Base-by-base conservation (phyloP, 805 yeast species). In the Sugiyamaella americana region DNA sequence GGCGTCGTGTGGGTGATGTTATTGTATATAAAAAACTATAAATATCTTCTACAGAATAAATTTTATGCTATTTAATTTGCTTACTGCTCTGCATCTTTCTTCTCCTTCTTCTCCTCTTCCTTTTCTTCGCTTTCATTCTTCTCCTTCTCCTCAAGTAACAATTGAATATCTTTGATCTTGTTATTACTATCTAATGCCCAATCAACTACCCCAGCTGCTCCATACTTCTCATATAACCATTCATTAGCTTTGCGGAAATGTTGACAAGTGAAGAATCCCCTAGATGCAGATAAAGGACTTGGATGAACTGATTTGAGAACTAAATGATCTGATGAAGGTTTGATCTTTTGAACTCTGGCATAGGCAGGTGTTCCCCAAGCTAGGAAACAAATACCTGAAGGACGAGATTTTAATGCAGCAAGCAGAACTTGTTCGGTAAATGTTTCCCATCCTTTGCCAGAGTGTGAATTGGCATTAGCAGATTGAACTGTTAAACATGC, bases 391-490 rank as follows among this genome's bases (percentile, higher is more conserved):
- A 87, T 70, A 1, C 87, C 87, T n/a, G 70, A 62, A 1, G 62
- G 58, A 36, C 62, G 57, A 5, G 61, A 52, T 11, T 64, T 56
- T 18, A 71, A 69, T 1, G 66, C 69, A 39, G 79, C 78, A 34
- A 71, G 67, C 11, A 93, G 74, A 1, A 81, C 87, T 26, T 77
- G 72, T 58, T 78, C 86, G 0, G 98, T 93, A 62, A 93, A 88
- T 30, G 68, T 70, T 58, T 89, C 97, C 98, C 98, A 93, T 0
- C 98, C 98, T 55, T 73, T 72, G 29, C 80, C 78, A 0, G 96
- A 79, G 61, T 93, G 98, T 10, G 97, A 87, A 58, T 88, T 87
- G 8, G 98, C 95, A 58, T 81, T 79, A 60, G 91, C 97, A 0
- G 96, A 96, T 49, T 82, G 82, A 0, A 93, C 98, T 0, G 98